Base-by-base conservation (phyloP, 106 monocot species). In the Dioscorea dumetorum region DNA sequence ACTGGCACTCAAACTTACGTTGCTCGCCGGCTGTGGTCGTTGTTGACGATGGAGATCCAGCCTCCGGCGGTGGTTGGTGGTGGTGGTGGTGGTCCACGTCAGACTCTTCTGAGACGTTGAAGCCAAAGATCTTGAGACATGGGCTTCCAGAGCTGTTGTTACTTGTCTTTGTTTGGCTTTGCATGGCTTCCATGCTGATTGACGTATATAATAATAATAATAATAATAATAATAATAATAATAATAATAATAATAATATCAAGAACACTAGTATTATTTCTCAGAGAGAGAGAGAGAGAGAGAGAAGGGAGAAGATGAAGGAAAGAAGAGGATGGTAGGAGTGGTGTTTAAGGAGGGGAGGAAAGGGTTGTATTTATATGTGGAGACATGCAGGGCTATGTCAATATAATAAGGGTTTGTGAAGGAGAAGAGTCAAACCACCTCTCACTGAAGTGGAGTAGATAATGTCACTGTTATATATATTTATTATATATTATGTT, bases 1-100 rank as follows among this genome's bases (percentile, higher is more conserved):
- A 84, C 61, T 84, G 84, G 71, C 84, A 84, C 77, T 80, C 80
- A 67, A 67, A 84, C 58, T 80, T 84, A 49, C 70, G 22, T 2
- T 21, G 62, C 34, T 73, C 77, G 22, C 7, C 48, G 35, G 24
- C 5, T 14, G 22, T 59, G 16, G 60, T 14, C 49, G 28, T 28
- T n/a, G 62, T 16, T 22, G 74, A 48, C 23, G 32, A 24, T 22
- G 54, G 67, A 28, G 60, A n/a, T 31, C 34, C 12, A 10, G 63
- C 54, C 52, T 18, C 18, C 23, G 17, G 22, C 23, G 17, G 17
- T 6, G 1, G 24, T 12, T 17, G 17, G 48, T 17, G 50, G n/a
- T n/a, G n/a, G n/a, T n/a, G n/a, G n/a, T n/a, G n/a, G 4, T 61
- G 18, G 32, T 16, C 22, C 18, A 8, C 61, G 13, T 58, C 48